phyloP scores from a whole-genome alignment of 139 green algal genomes.

The Mesostigma viride region DNA sequence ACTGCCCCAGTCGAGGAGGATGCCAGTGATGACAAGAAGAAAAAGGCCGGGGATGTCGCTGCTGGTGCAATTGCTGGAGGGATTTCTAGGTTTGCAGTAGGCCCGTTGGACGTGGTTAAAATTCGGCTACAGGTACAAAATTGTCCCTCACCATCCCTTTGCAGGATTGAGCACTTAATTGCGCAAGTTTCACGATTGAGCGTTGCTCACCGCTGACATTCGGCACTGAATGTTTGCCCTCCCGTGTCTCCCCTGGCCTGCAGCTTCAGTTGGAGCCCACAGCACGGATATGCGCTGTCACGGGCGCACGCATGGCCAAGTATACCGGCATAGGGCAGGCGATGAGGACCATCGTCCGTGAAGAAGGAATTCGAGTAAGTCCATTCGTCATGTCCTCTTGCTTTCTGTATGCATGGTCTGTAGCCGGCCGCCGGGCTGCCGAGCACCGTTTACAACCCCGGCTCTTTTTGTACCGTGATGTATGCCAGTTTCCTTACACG shows the following conservation, averaged over 20 bases:
- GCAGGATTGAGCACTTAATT: not conserved
- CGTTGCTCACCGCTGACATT: not conserved
- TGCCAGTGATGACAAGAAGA: too few relatives aligned
- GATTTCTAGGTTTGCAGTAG: constrained; percentile 63
- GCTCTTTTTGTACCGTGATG: not conserved
- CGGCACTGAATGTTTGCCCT: not conserved
- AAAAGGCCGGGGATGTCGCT: constrained; percentile 15
- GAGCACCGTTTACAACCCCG: not conserved
- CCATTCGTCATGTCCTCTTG: not conserved
- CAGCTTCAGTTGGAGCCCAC: constrained; percentile 73
- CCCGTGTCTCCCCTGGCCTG: not conserved
- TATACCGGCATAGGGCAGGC: constrained; percentile 80
- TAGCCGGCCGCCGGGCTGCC: not conserved
- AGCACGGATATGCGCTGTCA: constrained; percentile 5
- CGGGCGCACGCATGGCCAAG: constrained; percentile 40
- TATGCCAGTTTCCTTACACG: not conserved
- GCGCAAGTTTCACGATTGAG: not conserved
- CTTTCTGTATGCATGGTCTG: not conserved
- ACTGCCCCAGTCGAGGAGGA: too few relatives aligned
- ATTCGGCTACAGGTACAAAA: constrained; percentile 47
- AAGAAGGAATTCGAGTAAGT: constrained; percentile 74
- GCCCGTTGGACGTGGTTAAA: constrained; percentile 91
- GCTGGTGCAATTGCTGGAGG: constrained; percentile 71
- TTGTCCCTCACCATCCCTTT: not conserved
- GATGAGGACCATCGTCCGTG: constrained; percentile 60